Conservation (phyloP, 2,329 filamentous ascomycete genomes). For the Emmonsiellopsis sp. region DNA sequence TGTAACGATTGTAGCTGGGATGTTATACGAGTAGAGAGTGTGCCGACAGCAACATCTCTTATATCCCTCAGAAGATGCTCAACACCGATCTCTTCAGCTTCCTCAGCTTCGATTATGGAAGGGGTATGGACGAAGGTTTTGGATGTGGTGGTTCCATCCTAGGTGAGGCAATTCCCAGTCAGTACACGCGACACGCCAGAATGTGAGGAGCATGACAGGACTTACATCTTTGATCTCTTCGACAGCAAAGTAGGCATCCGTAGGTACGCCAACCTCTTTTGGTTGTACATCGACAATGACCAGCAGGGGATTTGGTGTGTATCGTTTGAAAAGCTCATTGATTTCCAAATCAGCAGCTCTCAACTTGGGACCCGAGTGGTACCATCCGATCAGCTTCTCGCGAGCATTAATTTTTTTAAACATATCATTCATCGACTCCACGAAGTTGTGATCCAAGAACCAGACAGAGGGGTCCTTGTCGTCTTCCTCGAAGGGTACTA, state of each 20-base stretch:
- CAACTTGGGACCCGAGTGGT: constrained; percentile 95
- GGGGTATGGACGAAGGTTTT: constrained; percentile 98
- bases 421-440: constrained; percentile 99
- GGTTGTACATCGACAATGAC: constrained; percentile 98
- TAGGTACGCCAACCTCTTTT: constrained; percentile 94
- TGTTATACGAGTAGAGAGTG: constrained; percentile 90
- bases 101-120: constrained; percentile 96
- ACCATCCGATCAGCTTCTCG: constrained; percentile 99
- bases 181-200: background rate
- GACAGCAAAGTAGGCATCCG: constrained; percentile 97
- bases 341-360: constrained; percentile 95
- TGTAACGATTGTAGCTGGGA: constrained; percentile 96
- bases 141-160: constrained; percentile 95
- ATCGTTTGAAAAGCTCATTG: constrained; percentile 99
- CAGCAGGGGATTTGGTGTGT: constrained; percentile 89
- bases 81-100: constrained; percentile 97
- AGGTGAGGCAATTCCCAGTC: constrained; percentile 5
- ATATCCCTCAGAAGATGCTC: constrained; percentile 97
- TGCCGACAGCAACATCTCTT: constrained; percentile 93
- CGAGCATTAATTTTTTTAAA: constrained; percentile 99
- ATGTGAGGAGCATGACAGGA: constrained; percentile 11
- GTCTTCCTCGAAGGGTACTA: constrained; percentile 97
- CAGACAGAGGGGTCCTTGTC: constrained; percentile 97
- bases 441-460: constrained; percentile 99
- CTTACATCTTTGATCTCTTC: constrained; percentile 98